phyloP scores from a whole-genome alignment of 192 early-diverging fungal genomes.

The Coemansia sp. region DNA sequence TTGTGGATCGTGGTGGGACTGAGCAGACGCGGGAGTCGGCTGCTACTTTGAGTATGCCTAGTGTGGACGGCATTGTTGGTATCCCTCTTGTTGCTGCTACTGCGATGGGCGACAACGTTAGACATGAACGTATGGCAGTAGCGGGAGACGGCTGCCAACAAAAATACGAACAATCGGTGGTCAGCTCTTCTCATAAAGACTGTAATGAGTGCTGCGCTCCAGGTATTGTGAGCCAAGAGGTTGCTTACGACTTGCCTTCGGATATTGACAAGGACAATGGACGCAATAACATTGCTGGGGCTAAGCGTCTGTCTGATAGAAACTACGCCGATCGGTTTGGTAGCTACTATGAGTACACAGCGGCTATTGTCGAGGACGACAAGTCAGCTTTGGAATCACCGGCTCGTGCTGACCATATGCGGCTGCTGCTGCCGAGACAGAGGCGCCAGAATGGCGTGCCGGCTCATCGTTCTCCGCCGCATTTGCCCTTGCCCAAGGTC shows the following conservation, averaged over 20 bases:
- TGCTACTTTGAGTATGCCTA: not conserved
- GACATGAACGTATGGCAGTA: not conserved
- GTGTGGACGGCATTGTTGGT: not conserved
- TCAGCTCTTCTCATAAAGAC: not conserved
- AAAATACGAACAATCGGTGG: not conserved
- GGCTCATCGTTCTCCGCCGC: not conserved
- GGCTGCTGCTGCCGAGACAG: not conserved
- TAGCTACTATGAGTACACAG: slow-evolving; percentile 32
- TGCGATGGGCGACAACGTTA: not conserved
- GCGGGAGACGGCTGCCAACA: not conserved
- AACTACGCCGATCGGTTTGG: slow-evolving; percentile 34
- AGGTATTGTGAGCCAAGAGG: not conserved
- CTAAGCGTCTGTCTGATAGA: not conserved
- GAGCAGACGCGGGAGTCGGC: not conserved
- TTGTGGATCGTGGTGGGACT: not conserved
- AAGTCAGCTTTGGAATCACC: not conserved
- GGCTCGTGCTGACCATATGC: not conserved
- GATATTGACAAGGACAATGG: not conserved
- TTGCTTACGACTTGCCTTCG: not conserved
- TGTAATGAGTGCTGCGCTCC: not conserved
- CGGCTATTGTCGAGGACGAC: slow-evolving; percentile 17
- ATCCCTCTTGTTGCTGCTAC: not conserved
- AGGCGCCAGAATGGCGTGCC: not conserved
- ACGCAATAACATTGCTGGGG: not conserved
- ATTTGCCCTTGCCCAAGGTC: not conserved